Percentiles rank a stretch among this genome's conserved stretches.
Evolutionary conservation across 2,329 filamentous ascomycete genomes (phyloP).

Genomic region (Ceratocystis eucalypticola): DNA sequence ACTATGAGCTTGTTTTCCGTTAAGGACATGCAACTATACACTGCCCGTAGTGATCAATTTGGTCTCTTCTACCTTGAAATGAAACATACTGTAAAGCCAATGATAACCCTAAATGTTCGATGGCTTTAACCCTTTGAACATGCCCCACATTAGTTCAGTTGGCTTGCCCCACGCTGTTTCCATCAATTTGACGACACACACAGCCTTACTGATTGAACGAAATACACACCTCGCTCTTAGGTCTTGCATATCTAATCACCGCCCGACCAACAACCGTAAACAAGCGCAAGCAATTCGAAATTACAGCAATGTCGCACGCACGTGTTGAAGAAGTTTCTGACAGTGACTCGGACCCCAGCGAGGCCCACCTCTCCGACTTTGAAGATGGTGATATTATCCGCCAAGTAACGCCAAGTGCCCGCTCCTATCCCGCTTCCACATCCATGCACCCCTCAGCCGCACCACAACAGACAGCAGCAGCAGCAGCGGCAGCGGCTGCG

Average conservation of each 20-base stretch:
- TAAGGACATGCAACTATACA: no score
- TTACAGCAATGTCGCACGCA: conserved; percentile 59
- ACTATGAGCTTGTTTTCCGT: no score
- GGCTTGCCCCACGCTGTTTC: neutral
- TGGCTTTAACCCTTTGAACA: neutral
- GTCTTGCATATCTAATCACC: conserved; percentile 4
- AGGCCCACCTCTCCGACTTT: conserved; percentile 64
- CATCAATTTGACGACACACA: neutral
- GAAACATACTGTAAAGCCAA: no score
- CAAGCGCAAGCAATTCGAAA: conserved; percentile 1
- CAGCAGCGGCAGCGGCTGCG: no score
- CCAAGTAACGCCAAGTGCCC: conserved; percentile 6
- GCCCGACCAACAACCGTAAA: conserved; percentile 1
- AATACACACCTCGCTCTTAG: conserved; percentile 6
- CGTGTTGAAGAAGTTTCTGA: conserved; percentile 88
- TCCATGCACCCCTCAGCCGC: conserved; percentile 25
- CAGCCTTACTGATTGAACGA: neutral
- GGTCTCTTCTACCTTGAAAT: no score
- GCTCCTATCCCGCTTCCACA: conserved; percentile 12
- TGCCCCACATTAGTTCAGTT: neutral
- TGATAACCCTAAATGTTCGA: neutral
- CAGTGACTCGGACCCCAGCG: conserved; percentile 75
- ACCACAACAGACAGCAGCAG: neutral
- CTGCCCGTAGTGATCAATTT: no score
- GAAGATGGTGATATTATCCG: conserved; percentile 44